These are phyloP conservation scores for Fimicolochytrium jonesii DNA, from an alignment of 192 early-diverging fungal species.

Conservation along the genomic window DNA sequence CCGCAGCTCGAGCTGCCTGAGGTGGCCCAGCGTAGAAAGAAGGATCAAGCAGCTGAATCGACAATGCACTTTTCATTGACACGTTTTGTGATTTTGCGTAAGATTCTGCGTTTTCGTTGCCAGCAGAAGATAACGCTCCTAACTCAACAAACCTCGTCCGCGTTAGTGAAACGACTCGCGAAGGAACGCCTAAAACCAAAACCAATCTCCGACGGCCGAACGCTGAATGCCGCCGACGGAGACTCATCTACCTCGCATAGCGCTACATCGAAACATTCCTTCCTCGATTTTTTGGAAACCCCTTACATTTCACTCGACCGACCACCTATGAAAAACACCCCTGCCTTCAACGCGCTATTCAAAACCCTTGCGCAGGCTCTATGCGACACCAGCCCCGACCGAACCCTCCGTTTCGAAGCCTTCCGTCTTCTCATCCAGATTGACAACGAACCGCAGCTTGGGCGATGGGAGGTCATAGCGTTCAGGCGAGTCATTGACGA, in stretches of 20 bases:
- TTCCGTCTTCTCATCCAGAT: constrained; percentile 31
- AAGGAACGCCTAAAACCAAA: constrained; percentile 1
- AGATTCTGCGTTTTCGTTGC: too few species aligned
- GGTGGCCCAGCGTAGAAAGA: too few species aligned
- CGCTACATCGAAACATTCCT: too few species aligned
- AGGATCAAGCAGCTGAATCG: too few species aligned
- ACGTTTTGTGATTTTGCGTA: constrained; percentile 4
- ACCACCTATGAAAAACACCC: constrained; percentile 11
- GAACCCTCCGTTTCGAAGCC: constrained; percentile 38
- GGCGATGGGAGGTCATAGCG: constrained; percentile 42
- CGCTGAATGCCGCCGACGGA: too few species aligned
- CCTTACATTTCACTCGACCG: constrained; percentile 12
- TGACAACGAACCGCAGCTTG: constrained; percentile 23
- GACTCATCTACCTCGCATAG: too few species aligned
- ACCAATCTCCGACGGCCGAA: too few species aligned
- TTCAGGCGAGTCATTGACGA: constrained; percentile 39
- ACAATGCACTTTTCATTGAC: constrained; percentile 2
- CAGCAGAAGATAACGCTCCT: too few species aligned
- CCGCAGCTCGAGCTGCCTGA: too few species aligned
- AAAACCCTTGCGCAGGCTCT: constrained; percentile 34
- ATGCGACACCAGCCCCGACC: constrained; percentile 17
- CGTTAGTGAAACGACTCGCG: constrained; percentile 7
- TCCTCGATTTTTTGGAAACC: constrained; percentile 31
- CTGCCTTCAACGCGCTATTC: constrained; percentile 19
- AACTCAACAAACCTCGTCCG: too few species aligned